Evolutionary conservation across 2,329 filamentous ascomycete species (phyloP), one percentile per base, ranked within the genome.

Genomic region (Colletotrichum viniferum): DNA sequence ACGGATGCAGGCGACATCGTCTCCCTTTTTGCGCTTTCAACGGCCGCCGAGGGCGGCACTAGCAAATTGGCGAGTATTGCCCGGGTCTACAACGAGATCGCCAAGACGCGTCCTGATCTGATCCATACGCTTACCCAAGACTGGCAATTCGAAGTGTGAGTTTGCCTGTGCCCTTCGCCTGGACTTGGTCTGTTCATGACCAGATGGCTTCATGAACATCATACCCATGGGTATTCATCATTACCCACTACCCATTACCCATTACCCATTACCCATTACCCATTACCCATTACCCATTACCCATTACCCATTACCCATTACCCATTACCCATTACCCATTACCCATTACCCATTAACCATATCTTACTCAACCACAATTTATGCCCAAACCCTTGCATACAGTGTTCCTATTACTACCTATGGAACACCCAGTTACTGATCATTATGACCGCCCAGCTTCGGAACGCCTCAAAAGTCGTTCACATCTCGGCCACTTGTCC

Each of bases 1-100:
- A 93, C 90, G 0, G 91, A 93, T 78, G 80, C 81, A 0, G 88
- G 91, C 10, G 92, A 94, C 78, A 85, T 93, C 2, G 86, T 94
- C 24, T 88, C 89, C 2, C 83, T 93, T 8, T 89, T 91, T 64
- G 88, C 88, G 1, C 85, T 92, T 26, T 86, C 87, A 13, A 88
- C 91, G 0, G 87, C 87, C 0, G 83, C 84, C 3, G 80, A 83
- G 55, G 92, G 92, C 1, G 92, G 92, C 4, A 84, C 89, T 71
- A 92, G 90, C 78, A 88, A 88, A 71, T 81, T 93, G 13, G 87
- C 90, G 0, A 91, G 90, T 77, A 90, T 87, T 24, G 90, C 88
- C 86, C 84, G 85, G 3, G 88, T 93, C 3, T 93, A 93, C 80
- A 93, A 93, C 77, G 88, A 92, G 79, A 84, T 94, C 3, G 91